Percentiles rank a stretch among this genome's conserved stretches.
These are phyloP conservation scores for Geotrichum carabidarum DNA, from an alignment of 1,139 yeast genomes.

Conservation along the genomic window DNA sequence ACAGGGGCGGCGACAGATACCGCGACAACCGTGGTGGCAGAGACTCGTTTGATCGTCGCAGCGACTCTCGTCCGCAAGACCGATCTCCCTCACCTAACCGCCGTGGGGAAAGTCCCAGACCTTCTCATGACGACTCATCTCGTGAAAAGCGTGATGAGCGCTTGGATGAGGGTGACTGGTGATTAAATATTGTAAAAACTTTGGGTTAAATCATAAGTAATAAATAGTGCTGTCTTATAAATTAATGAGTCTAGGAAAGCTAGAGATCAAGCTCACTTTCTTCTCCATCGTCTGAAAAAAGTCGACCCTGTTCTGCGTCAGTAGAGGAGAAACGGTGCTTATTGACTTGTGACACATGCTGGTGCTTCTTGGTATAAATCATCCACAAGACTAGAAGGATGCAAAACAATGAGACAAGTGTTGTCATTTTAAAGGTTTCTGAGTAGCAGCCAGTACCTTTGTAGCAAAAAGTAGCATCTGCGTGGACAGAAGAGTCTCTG, in stretches of 20 bases:
- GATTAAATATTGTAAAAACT: too few species aligned
- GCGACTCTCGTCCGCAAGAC: not conserved
- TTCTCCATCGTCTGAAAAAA: not conserved
- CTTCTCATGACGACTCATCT: too few species aligned
- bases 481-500: not conserved
- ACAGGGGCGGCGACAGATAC: constrained; percentile 11
- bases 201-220: not conserved
- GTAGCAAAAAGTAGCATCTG: constrained; percentile 26
- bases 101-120: too few species aligned
- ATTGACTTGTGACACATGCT: constrained; percentile 8
- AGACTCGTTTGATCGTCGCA: not conserved
- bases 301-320: not conserved
- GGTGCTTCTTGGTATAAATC: constrained; percentile 25
- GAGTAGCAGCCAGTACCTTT: constrained; percentile 30
- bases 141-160: too few species aligned
- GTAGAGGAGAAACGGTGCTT: not conserved
- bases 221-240: not conserved
- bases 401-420: constrained; percentile 41
- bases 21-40: constrained; percentile 14
- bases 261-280: constrained; percentile 1
- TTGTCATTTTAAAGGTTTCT: constrained; percentile 28
- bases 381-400: constrained; percentile 30
- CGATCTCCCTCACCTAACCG: not conserved
- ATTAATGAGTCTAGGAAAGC: not conserved
- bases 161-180: too few species aligned